Conservation (phyloP, 768 basidiomycete species). For the Amanita rimosa region DNA sequence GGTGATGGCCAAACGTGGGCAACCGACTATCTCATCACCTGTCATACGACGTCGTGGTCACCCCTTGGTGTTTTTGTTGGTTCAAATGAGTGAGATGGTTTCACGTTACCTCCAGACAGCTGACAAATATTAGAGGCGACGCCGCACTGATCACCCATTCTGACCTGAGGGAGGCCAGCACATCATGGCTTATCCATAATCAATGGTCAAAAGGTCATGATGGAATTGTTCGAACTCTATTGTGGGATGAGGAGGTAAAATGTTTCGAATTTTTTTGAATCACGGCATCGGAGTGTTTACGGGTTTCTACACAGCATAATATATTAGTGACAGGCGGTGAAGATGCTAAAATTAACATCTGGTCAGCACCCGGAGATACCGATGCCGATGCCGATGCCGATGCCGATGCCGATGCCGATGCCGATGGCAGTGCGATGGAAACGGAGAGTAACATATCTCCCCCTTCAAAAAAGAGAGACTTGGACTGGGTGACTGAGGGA, state of each 20-base stretch:
- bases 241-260: constrained; percentile 47
- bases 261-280: background rate
- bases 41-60: constrained; percentile 24
- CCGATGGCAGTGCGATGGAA: constrained; percentile 16
- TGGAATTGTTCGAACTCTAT: constrained; percentile 43
- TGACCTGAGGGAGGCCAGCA: constrained; percentile 22
- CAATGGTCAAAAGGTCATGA: constrained; percentile 45
- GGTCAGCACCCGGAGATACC: constrained; percentile 19
- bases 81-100: constrained; percentile 51
- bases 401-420: constrained; percentile 15
- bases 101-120: background rate
- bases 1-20: constrained; percentile 51
- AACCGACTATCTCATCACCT: constrained; percentile 67
- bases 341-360: constrained; percentile 34
- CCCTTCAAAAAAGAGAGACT: background rate
- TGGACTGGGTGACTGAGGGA: constrained; percentile 3
- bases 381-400: constrained; percentile 13
- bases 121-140: constrained; percentile 35
- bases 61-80: constrained; percentile 52
- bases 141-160: constrained; percentile 39
- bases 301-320: constrained; percentile 19
- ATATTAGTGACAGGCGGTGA: constrained; percentile 39
- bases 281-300: background rate
- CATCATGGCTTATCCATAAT: constrained; percentile 39
- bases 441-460: background rate